Evolutionary conservation across 2,329 filamentous ascomycete species (phyloP).

Genomic region (Sclerotinia borealis): DNA sequence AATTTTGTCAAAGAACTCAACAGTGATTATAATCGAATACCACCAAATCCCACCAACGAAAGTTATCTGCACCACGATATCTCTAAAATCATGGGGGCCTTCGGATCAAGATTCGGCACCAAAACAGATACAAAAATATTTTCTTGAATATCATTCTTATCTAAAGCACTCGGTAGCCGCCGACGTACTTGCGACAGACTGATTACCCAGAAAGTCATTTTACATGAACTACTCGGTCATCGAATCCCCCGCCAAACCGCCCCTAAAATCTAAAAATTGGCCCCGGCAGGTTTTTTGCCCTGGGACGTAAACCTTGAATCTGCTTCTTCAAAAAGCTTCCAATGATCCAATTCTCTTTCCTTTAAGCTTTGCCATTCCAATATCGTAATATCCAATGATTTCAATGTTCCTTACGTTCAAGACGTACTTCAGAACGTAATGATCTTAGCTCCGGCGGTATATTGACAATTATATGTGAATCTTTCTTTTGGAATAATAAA

Average conservation of each 20-base stretch:
- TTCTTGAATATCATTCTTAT: too few species aligned
- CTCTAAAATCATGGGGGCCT: too few species aligned
- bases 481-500: constrained; percentile 34
- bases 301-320: constrained; percentile 21
- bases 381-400: constrained; percentile 32
- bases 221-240: neutral
- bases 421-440: neutral
- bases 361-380: constrained; percentile 31
- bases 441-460: constrained; percentile 8
- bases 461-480: constrained; percentile 33
- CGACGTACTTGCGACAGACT: too few species aligned
- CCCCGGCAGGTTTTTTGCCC: neutral
- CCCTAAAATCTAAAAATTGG: constrained; percentile 5
- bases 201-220: neutral
- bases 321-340: constrained; percentile 28
- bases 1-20: too few species aligned
- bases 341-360: constrained; percentile 33
- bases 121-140: too few species aligned
- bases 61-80: too few species aligned
- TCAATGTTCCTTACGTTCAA: constrained; percentile 8
- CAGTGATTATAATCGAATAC: too few species aligned
- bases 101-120: too few species aligned
- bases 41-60: too few species aligned
- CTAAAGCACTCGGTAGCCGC: too few species aligned
- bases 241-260: neutral